Evolutionary conservation across 192 early-diverging fungal species (phyloP).

Genomic region (Linnemannia exigua): DNA sequence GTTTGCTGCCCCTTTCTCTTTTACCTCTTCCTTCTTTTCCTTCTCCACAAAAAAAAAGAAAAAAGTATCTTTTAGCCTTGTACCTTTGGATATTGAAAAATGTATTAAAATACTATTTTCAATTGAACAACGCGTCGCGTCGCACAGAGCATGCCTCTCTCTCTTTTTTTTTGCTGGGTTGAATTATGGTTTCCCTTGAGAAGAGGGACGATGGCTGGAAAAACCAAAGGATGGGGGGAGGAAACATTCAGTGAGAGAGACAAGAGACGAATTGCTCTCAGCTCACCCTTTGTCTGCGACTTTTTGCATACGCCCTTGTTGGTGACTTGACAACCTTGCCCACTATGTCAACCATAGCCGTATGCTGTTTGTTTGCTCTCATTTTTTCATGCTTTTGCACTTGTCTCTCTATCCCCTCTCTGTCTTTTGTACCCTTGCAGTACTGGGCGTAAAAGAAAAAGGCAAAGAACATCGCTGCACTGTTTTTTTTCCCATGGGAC

Average conservation of each 20-base stretch:
- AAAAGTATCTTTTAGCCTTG: background rate
- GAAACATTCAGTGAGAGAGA: background rate
- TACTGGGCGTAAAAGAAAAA: background rate
- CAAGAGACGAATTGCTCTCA: background rate
- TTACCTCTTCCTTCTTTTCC: background rate
- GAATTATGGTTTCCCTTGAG: background rate
- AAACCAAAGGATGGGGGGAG: background rate
- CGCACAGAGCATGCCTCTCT: slow-evolving; percentile 24
- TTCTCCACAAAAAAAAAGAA: slow-evolving; percentile 3
- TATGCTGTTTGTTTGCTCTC: background rate
- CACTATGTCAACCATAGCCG: background rate
- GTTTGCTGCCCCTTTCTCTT: background rate
- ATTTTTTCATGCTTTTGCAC: background rate
- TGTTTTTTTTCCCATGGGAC: background rate
- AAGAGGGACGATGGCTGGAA: background rate
- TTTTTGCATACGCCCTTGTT: background rate
- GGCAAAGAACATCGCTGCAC: background rate
- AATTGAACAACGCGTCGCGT: slow-evolving; percentile 21
- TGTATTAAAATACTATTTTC: background rate
- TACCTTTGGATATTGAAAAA: background rate
- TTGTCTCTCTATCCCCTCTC: background rate
- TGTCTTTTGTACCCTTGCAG: background rate
- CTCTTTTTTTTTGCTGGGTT: background rate
- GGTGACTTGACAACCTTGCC: too few species aligned
- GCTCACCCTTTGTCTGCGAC: background rate